Evolutionary conservation across 768 basidiomycete genomes (phyloP).

Genomic region (Mycena rebaudengoi): DNA sequence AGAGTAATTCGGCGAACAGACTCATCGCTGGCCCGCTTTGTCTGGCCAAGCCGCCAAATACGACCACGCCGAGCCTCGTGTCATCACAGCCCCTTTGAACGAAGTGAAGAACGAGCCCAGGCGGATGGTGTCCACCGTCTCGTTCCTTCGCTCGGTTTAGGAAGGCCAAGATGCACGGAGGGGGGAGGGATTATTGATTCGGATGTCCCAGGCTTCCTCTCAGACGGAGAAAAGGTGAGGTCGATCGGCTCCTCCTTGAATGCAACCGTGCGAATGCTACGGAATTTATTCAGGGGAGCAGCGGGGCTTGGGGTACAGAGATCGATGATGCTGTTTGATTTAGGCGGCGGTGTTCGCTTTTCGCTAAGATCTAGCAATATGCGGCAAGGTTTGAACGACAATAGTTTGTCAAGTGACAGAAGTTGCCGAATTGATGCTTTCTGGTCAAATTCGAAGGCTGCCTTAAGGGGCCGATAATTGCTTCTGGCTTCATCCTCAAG

Average conservation of each 20-base stretch:
- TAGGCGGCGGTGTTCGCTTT: neutral
- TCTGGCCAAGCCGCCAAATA: constrained; percentile 28
- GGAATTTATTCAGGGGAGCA: too few species aligned
- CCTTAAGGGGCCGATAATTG: too few species aligned
- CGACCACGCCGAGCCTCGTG: constrained; percentile 25
- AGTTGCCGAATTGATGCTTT: too few species aligned
- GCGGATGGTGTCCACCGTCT: neutral
- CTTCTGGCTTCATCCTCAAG: too few species aligned
- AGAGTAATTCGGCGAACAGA: constrained; percentile 18
- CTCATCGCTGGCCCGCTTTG: constrained; percentile 3
- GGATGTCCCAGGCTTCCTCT: neutral
- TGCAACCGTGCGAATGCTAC: neutral
- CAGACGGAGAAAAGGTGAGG: neutral
- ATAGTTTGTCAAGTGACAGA: too few species aligned
- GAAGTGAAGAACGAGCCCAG: neutral
- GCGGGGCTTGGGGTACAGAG: neutral
- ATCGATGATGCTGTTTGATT: neutral
- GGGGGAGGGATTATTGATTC: neutral
- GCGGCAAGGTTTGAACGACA: neutral
- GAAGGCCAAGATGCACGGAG: neutral
- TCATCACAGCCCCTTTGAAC: constrained; percentile 12
- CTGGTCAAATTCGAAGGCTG: too few species aligned
- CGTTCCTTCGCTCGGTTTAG: neutral
- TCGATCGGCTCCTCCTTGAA: neutral
- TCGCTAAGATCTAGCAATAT: neutral